Conservation (phyloP, 352 stramenopile species). For the Pythium guiyangense region DNA sequence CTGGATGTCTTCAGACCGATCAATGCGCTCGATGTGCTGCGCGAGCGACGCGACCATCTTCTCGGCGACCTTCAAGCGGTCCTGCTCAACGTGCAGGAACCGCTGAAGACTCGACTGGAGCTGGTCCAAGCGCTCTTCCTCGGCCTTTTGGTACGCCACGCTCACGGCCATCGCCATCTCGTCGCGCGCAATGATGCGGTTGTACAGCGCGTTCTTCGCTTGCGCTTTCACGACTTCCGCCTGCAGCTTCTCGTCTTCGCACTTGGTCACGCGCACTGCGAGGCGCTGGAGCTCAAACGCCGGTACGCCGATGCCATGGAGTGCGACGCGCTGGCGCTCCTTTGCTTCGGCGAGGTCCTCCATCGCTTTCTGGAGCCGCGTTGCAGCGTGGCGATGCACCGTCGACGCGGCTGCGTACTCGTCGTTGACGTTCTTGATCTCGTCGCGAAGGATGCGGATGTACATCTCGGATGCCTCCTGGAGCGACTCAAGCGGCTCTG, state of each 20-base stretch:
- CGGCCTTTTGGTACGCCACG: slow-evolving; percentile 80
- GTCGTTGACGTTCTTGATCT: slow-evolving; percentile 75
- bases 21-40: slow-evolving; percentile 51
- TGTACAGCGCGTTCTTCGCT: slow-evolving; percentile 73
- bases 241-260: slow-evolving; percentile 56
- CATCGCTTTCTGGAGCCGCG: slow-evolving; percentile 25
- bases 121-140: slow-evolving; percentile 80
- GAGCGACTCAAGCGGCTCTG: slow-evolving; percentile 68
- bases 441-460: slow-evolving; percentile 70
- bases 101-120: slow-evolving; percentile 62
- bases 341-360: slow-evolving; percentile 49
- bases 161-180: slow-evolving; percentile 89
- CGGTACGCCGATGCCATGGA: slow-evolving; percentile 78
- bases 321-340: slow-evolving; percentile 54
- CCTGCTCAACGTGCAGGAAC: slow-evolving; percentile 75
- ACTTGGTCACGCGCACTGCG: slow-evolving; percentile 45
- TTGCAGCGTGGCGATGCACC: slow-evolving; percentile 30
- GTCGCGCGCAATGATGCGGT: slow-evolving; percentile 75
- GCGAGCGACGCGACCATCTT: slow-evolving; percentile 57
- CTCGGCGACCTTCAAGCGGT: slow-evolving; percentile 57
- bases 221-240: slow-evolving; percentile 51
- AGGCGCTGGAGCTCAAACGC: slow-evolving; percentile 81
- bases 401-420: slow-evolving; percentile 47
- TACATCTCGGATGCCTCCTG: slow-evolving; percentile 76
- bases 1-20: slow-evolving; percentile 78